Percentiles rank a stretch among this genome's conserved stretches.
Conservation (phyloP, 202 grass and related monocot genomes). For the Setaria italica region DNA sequence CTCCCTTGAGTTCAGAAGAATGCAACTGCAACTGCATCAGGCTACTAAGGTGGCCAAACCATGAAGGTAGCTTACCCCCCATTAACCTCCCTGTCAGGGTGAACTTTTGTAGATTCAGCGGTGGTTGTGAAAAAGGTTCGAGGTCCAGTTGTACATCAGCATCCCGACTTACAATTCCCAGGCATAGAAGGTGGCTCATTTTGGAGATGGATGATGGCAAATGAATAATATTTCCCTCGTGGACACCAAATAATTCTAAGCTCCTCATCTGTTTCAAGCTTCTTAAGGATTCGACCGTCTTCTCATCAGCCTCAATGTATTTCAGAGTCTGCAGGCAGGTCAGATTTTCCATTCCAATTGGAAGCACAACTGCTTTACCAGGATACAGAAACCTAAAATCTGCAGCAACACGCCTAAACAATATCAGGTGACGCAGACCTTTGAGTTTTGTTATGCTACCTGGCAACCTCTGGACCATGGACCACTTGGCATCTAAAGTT, state of each 20-base stretch:
- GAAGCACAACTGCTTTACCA: constrained; percentile 39
- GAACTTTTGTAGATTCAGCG: constrained; percentile 39
- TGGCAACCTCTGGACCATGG: constrained; percentile 53
- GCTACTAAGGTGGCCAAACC: constrained; percentile 40
- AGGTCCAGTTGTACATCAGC: constrained; percentile 38
- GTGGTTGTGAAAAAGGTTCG: constrained; percentile 36
- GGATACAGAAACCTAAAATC: neutral
- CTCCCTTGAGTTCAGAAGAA: constrained; percentile 38
- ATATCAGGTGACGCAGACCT: constrained; percentile 50
- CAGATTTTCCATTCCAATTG: constrained; percentile 28
- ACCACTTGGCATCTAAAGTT: constrained; percentile 58
- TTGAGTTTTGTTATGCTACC: constrained; percentile 49
- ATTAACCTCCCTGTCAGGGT: constrained; percentile 23
- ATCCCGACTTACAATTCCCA: constrained; percentile 34
- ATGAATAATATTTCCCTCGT: constrained; percentile 8
- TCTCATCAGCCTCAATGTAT: constrained; percentile 43
- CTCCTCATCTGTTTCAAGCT: constrained; percentile 47
- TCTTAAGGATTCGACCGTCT: constrained; percentile 28
- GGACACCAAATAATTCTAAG: constrained; percentile 32
- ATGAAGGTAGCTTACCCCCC: constrained; percentile 34
- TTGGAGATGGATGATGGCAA: constrained; percentile 41
- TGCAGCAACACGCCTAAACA: constrained; percentile 7
- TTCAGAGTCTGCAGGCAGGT: constrained; percentile 47
- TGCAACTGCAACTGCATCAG: constrained; percentile 32
- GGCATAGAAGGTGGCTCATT: constrained; percentile 30